Percentiles rank a stretch among this genome's conserved stretches.
Evolutionary conservation across 2,329 filamentous ascomycete genomes (phyloP).

Genomic region (Domatiomyces globalis): DNA sequence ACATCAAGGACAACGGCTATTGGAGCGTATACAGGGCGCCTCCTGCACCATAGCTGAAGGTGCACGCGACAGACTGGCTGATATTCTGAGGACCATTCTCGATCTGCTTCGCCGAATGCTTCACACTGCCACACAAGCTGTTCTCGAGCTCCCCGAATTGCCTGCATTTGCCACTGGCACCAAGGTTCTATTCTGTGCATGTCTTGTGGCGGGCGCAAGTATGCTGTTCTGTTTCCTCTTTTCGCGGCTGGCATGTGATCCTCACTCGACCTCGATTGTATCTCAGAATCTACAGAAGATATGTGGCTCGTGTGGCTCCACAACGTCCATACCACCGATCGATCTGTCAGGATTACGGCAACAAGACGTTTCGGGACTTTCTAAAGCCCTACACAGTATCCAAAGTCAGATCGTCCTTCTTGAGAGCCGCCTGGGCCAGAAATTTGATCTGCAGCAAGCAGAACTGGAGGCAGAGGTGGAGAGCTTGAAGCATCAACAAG

Average conservation of each 20-base stretch:
- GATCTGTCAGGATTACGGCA: constrained; percentile 9
- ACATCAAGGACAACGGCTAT: background rate
- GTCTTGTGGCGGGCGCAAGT: constrained; percentile 4
- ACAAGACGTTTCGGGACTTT: constrained; percentile 9
- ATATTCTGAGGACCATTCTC: background rate
- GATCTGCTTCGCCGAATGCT: constrained; percentile 8
- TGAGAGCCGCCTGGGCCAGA: constrained; percentile 11
- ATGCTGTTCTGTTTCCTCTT: constrained; percentile 13
- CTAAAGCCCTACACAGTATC: constrained; percentile 9
- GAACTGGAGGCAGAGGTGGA: constrained; percentile 8
- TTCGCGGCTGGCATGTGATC: constrained; percentile 10
- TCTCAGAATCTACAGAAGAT: constrained; percentile 10
- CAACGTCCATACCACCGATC: constrained; percentile 1
- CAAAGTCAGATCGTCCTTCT: constrained; percentile 12
- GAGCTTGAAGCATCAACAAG: constrained; percentile 10
- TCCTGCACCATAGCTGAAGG: background rate
- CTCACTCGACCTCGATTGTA: constrained; percentile 9
- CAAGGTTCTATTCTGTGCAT: constrained; percentile 5
- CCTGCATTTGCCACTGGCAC: constrained; percentile 6
- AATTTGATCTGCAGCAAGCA: constrained; percentile 8
- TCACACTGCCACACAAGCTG: constrained; percentile 2
- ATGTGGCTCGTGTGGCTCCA: constrained; percentile 10
- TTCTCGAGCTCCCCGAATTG: constrained; percentile 11
- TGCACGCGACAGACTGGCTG: constrained; percentile 1
- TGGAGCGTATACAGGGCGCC: background rate